Percentiles rank a stretch among this genome's conserved stretches.
These are phyloP conservation scores for Striga asiatica DNA, from an alignment of 257 asterid species.

Conservation along the genomic window DNA sequence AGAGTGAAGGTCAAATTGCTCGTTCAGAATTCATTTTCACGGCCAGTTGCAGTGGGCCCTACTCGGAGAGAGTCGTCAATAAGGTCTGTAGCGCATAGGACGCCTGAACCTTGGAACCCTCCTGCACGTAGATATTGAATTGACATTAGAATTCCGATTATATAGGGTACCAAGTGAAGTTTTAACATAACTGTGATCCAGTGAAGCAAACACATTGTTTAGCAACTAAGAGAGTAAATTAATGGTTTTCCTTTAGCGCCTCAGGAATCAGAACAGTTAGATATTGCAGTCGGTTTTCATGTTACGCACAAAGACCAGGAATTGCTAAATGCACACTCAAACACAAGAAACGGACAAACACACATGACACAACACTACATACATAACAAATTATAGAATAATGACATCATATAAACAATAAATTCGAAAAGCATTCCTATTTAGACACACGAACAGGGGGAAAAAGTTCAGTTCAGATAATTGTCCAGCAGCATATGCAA, in stretches of 20 bases:
- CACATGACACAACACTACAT: not conserved
- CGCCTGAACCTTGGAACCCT: constrained; percentile 60
- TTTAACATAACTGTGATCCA: not conserved
- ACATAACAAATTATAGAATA: too few species aligned
- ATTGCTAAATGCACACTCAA: too few species aligned
- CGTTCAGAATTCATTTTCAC: constrained; percentile 15
- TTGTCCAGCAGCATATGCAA: not conserved
- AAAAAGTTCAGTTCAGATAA: not conserved
- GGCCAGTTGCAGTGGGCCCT: constrained; percentile 14
- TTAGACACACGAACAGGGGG: not conserved
- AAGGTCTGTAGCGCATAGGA: constrained; percentile 59
- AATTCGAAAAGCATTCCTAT: not conserved
- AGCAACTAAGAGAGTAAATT: not conserved
- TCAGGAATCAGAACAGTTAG: not conserved
- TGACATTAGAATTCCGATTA: constrained; percentile 8
- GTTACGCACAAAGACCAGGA: not conserved
- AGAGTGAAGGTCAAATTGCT: constrained; percentile 13
- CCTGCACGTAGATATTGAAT: constrained; percentile 25
- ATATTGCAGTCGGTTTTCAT: not conserved
- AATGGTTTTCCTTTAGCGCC: not conserved
- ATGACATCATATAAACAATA: not conserved
- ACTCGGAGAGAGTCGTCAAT: constrained; percentile 20
- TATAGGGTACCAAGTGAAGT: not conserved
- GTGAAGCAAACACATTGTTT: not conserved
- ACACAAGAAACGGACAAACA: too few species aligned